Evolutionary conservation across 306 rosid species (phyloP).

Genomic region (Corylus heterophylla): DNA sequence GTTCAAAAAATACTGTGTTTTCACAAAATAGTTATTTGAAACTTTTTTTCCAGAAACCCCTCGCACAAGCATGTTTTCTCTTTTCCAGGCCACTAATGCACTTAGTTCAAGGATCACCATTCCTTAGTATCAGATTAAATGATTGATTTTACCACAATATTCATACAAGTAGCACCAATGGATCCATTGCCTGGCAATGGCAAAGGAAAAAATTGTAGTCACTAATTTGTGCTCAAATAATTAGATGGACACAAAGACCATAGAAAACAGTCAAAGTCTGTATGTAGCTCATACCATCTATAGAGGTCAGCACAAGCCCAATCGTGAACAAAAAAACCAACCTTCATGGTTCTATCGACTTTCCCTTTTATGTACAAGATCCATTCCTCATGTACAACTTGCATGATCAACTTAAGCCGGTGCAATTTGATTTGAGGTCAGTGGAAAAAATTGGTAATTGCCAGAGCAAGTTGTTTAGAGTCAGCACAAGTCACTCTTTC

Average conservation of each 20-base stretch:
- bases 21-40: too few relatives aligned
- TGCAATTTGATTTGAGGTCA: not conserved
- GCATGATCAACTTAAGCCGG: not conserved
- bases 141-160: not conserved
- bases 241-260: not conserved
- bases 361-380: not conserved
- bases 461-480: not conserved
- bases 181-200: not conserved
- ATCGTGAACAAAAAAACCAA: not conserved
- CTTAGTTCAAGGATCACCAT: not conserved
- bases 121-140: not conserved
- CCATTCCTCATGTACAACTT: not conserved
- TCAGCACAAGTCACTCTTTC: not conserved
- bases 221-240: not conserved
- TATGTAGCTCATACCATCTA: not conserved
- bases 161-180: not conserved
- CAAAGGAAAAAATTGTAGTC: not conserved
- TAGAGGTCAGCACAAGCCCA: not conserved
- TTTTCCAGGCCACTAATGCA: not conserved
- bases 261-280: not conserved
- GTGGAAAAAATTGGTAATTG: not conserved
- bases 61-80: not conserved
- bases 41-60: too few relatives aligned
- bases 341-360: not conserved
- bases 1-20: too few relatives aligned